Conservation (phyloP, 208 protist genomes). For the Leptomonas pyrrhocoris region DNA sequence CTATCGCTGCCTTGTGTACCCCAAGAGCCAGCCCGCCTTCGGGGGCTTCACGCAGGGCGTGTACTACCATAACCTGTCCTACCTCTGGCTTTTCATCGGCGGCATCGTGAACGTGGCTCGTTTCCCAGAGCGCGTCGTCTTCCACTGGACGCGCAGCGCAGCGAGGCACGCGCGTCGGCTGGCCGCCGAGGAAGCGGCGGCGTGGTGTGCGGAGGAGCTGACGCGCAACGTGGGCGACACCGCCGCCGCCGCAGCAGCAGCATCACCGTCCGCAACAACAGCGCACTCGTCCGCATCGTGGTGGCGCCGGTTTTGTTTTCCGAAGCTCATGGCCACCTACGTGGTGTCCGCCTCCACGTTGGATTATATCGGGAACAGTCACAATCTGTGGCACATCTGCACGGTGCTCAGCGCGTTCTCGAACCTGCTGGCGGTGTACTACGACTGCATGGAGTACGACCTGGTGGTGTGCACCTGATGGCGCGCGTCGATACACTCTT, state of each 20-base stretch:
- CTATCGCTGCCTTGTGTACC: conserved; percentile 51
- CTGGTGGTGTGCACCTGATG: conserved; percentile 28
- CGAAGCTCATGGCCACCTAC: conserved; percentile 37
- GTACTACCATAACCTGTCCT: conserved; percentile 63
- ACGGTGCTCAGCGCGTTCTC: conserved; percentile 51
- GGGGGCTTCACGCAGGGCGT: conserved; percentile 57
- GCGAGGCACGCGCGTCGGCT: conserved; percentile 19
- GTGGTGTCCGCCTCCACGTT: conserved; percentile 49
- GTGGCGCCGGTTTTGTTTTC: conserved; percentile 28
- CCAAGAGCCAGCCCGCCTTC: conserved; percentile 31
- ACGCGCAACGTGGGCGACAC: background rate
- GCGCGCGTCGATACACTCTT: background rate
- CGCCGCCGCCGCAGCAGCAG: background rate
- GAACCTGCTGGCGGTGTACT: conserved; percentile 56
- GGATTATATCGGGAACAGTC: conserved; percentile 68
- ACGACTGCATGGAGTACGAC: conserved; percentile 72
- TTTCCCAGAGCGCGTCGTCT: conserved; percentile 54
- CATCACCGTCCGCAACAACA: background rate
- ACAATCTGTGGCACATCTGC: conserved; percentile 75
- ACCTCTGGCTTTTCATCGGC: conserved; percentile 52
- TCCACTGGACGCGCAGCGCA: conserved; percentile 19
- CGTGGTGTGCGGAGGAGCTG: conserved; percentile 19
- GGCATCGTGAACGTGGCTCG: conserved; percentile 45
- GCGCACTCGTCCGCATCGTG: background rate
- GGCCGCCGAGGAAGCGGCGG: conserved; percentile 11